phyloP scores from a whole-genome alignment of 441 rosid species.

The Flueggea neowawraea region DNA sequence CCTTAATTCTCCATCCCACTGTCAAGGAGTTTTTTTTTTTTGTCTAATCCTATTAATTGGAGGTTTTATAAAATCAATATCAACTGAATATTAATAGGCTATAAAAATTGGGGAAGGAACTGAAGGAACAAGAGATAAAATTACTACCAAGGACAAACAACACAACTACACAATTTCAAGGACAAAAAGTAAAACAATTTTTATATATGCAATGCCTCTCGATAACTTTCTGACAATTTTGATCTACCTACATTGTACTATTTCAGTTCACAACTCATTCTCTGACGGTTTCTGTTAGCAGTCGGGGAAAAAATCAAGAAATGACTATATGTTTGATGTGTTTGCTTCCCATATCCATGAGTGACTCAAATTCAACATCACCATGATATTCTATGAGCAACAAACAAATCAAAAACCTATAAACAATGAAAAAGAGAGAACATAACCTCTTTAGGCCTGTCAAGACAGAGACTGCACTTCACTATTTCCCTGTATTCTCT shows the following conservation, averaged over 20 bases:
- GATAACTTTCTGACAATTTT: background rate
- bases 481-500: slow-evolving; percentile 85
- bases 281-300: too few species aligned
- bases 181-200: background rate
- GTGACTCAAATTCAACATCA: background rate
- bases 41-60: too few species aligned
- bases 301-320: too few species aligned
- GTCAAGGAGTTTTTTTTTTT: too few species aligned
- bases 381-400: background rate
- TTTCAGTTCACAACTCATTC: too few species aligned
- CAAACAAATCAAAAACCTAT: background rate
- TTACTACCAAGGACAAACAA: background rate
- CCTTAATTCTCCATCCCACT: too few species aligned
- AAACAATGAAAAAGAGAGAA: background rate
- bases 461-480: slow-evolving; percentile 87
- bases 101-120: too few species aligned
- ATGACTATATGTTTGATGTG: too few species aligned
- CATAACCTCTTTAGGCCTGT: slow-evolving; percentile 86
- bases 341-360: background rate
- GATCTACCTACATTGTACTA: too few species aligned
- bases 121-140: background rate
- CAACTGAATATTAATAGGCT: too few species aligned
- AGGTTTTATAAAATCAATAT: too few species aligned
- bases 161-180: background rate
- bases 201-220: background rate